Evolutionary conservation across 805 yeast genomes (phyloP).

Genomic region (Myxozyma neotropica): DNA sequence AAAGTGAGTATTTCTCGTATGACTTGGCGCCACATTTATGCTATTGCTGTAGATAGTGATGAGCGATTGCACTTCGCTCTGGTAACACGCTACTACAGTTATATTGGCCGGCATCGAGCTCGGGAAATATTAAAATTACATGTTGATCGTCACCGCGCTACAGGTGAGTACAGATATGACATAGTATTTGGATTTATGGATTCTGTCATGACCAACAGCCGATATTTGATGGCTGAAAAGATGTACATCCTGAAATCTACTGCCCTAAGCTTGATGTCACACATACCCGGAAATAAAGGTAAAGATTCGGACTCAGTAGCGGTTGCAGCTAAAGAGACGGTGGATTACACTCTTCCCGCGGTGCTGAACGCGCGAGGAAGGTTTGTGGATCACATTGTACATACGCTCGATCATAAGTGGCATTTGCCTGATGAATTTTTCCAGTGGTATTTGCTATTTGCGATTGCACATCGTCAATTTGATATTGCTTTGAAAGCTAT

Average conservation of each 20-base stretch:
- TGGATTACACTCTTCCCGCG: neutral
- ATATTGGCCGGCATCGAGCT: conserved; percentile 1
- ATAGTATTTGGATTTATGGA: neutral
- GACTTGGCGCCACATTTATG: conserved; percentile 4
- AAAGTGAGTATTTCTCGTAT: neutral
- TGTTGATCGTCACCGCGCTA: conserved; percentile 11
- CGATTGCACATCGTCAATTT: conserved; percentile 5
- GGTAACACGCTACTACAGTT: neutral
- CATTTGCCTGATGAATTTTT: conserved; percentile 1
- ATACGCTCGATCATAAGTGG: neutral
- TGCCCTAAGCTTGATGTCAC: conserved; percentile 5
- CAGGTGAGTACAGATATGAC: neutral
- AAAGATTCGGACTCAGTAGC: neutral
- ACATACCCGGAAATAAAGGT: neutral
- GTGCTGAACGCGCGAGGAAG: neutral
- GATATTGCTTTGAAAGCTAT: conserved; percentile 5
- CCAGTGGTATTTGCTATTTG: conserved; percentile 12
- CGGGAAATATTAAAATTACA: conserved; percentile 5
- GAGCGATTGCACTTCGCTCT: neutral
- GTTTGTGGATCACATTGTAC: neutral
- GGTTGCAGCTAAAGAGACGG: conserved; percentile 1
- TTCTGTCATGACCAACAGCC: neutral
- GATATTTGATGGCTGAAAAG: neutral
- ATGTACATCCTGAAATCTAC: neutral
- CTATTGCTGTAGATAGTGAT: neutral